Evolutionary conservation across 2,329 filamentous ascomycete species (phyloP).

Genomic region (Alternaria sp.): DNA sequence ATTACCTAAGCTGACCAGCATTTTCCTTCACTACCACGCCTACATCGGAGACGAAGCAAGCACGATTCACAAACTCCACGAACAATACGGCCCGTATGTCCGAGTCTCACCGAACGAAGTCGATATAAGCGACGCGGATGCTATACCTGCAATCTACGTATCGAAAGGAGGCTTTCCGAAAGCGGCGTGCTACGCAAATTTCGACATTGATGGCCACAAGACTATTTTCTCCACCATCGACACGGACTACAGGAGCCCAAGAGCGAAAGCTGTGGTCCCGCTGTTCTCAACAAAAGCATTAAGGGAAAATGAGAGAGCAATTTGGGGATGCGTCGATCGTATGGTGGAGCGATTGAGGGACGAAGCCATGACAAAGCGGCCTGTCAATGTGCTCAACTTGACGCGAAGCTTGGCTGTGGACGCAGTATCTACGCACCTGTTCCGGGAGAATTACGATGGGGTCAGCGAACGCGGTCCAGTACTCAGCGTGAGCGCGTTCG

Average conservation of each 20-base stretch:
- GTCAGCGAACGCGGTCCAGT: constrained; percentile 44
- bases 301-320: constrained; percentile 45
- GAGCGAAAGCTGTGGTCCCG: constrained; percentile 59
- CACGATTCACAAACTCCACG: constrained; percentile 27
- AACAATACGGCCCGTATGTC: constrained; percentile 29
- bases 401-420: constrained; percentile 60
- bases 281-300: constrained; percentile 59
- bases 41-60: constrained; percentile 38
- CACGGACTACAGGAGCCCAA: constrained; percentile 48
- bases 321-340: constrained; percentile 52
- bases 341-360: constrained; percentile 52
- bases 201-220: constrained; percentile 62
- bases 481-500: constrained; percentile 56
- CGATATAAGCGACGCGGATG: constrained; percentile 42
- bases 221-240: constrained; percentile 61
- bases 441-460: constrained; percentile 59
- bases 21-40: constrained; percentile 38
- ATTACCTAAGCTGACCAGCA: constrained; percentile 25
- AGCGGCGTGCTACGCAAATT: constrained; percentile 60
- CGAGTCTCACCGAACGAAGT: constrained; percentile 37
- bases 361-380: constrained; percentile 37
- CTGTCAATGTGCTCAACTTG: constrained; percentile 59
- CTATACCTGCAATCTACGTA: constrained; percentile 59
- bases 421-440: constrained; percentile 61
- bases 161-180: constrained; percentile 62